Evolutionary conservation across 2,329 filamentous ascomycete species (phyloP).

Genomic region (Phaeoacremonium minimum): DNA sequence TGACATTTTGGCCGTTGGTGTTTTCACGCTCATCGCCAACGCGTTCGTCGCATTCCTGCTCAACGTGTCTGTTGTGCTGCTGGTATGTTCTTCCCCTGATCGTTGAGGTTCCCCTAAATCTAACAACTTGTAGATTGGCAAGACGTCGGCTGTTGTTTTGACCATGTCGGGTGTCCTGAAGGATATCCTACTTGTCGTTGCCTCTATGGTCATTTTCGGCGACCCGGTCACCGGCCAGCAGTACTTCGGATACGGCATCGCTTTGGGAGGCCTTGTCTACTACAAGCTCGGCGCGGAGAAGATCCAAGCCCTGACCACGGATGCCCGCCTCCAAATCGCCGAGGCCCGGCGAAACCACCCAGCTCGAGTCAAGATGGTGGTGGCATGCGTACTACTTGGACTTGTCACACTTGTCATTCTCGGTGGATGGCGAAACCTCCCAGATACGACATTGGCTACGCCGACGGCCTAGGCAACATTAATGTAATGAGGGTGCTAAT

Average conservation of each 20-base stretch:
- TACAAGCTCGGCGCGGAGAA: constrained; percentile 15
- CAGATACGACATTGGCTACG: too few species aligned
- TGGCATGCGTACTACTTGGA: too few species aligned
- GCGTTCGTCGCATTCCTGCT: constrained; percentile 70
- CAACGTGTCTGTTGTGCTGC: constrained; percentile 75
- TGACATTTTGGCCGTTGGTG: constrained; percentile 65
- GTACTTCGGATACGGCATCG: constrained; percentile 67
- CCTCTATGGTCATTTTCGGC: constrained; percentile 63
- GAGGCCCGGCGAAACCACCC: constrained; percentile 10
- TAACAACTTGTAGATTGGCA: constrained; percentile 48
- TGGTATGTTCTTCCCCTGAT: constrained; percentile 49
- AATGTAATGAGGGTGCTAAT: too few species aligned
- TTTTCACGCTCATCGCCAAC: constrained; percentile 65
- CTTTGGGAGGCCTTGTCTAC: constrained; percentile 28
- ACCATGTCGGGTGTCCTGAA: constrained; percentile 70
- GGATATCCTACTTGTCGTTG: constrained; percentile 65
- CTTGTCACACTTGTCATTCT: too few species aligned
- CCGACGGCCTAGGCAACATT: too few species aligned
- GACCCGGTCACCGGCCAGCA: constrained; percentile 62
- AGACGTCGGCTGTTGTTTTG: constrained; percentile 69
- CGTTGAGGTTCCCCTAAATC: not conserved
- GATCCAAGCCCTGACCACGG: constrained; percentile 7
- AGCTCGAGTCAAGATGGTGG: constrained; percentile 5
- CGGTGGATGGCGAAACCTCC: too few species aligned
- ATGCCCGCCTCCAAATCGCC: constrained; percentile 8